Evolutionary conservation across 805 yeast species (phyloP).

Genomic region (Lachancea nothofagi): DNA sequence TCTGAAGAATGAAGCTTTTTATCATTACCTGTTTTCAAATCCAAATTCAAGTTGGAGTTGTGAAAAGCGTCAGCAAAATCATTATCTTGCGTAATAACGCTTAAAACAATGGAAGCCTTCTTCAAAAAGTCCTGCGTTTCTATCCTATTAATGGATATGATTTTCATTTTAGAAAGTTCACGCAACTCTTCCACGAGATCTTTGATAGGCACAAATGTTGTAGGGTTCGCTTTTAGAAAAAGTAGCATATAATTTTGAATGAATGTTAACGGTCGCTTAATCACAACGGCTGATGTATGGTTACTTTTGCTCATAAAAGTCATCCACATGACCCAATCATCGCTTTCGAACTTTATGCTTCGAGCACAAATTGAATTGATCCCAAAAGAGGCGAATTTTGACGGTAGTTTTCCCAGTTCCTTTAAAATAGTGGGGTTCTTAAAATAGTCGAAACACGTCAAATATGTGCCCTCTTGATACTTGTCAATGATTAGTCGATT

Average conservation of each 20-base stretch:
- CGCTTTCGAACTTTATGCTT: slow-evolving; percentile 19
- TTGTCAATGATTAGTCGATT: slow-evolving; percentile 42
- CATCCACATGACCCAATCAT: slow-evolving; percentile 20
- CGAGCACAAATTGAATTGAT: slow-evolving; percentile 14
- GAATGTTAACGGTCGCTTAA: slow-evolving; percentile 15
- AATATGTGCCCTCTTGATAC: slow-evolving; percentile 27
- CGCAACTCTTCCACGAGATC: slow-evolving; percentile 13
- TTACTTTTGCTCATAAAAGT: slow-evolving; percentile 4
- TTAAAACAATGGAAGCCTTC: slow-evolving; percentile 14
- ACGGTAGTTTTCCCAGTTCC: slow-evolving; percentile 15
- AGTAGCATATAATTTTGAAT: slow-evolving; percentile 19
- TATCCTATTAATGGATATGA: slow-evolving; percentile 11
- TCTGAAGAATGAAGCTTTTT: neutral
- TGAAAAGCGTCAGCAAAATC: slow-evolving; percentile 3
- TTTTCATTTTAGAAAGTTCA: slow-evolving; percentile 10
- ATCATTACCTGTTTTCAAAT: neutral
- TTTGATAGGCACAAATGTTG: slow-evolving; percentile 24
- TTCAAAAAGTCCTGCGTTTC: slow-evolving; percentile 12
- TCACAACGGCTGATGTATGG: slow-evolving; percentile 8
- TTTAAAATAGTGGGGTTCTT: slow-evolving; percentile 29
- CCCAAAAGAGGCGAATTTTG: neutral
- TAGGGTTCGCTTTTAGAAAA: slow-evolving; percentile 13
- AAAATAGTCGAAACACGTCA: slow-evolving; percentile 43
- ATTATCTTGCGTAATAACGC: slow-evolving; percentile 3
- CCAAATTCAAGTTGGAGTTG: slow-evolving; percentile 2